Evolutionary conservation across 495 filamentous ascomycete genomes (phyloP).

Genomic region (Neurospora sp.): DNA sequence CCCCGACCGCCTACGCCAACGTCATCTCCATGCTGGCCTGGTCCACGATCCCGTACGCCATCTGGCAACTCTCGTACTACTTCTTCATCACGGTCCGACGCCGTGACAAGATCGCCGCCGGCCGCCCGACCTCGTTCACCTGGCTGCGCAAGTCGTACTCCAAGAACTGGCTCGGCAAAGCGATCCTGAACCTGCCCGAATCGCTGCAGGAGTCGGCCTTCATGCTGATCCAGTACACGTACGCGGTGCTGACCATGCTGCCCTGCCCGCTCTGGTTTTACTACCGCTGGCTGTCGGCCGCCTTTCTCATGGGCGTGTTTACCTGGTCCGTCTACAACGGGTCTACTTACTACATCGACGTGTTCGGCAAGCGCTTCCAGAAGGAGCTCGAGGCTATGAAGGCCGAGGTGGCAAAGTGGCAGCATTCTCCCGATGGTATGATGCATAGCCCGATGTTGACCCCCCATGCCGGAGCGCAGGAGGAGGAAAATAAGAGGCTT

Average conservation of each 20-base stretch:
- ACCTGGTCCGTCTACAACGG: conserved; percentile 91
- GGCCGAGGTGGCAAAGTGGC: conserved; percentile 85
- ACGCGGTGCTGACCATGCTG: conserved; percentile 85
- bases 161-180: conserved; percentile 74
- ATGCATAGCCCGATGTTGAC: conserved; percentile 30
- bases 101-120: conserved; percentile 88
- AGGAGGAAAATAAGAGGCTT: conserved; percentile 12
- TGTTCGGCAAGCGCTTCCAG: conserved; percentile 93
- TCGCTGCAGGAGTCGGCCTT: conserved; percentile 78
- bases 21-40: conserved; percentile 80
- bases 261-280: conserved; percentile 95
- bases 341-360: conserved; percentile 93
- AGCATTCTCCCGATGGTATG: conserved; percentile 41
- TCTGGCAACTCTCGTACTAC: conserved; percentile 91
- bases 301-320: conserved; percentile 71
- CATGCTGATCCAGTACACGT: conserved; percentile 90
- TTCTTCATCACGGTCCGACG: conserved; percentile 87
- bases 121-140: conserved; percentile 91
- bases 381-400: conserved; percentile 88
- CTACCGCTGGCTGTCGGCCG: conserved; percentile 66
- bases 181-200: conserved; percentile 70
- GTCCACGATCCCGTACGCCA: conserved; percentile 81
- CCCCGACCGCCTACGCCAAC: conserved; percentile 64
- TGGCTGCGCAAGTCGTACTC: conserved; percentile 89
- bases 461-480: conserved; percentile 16